phyloP scores from a whole-genome alignment of 2,329 filamentous ascomycete genomes.

The Epicoccum sorghinum region DNA sequence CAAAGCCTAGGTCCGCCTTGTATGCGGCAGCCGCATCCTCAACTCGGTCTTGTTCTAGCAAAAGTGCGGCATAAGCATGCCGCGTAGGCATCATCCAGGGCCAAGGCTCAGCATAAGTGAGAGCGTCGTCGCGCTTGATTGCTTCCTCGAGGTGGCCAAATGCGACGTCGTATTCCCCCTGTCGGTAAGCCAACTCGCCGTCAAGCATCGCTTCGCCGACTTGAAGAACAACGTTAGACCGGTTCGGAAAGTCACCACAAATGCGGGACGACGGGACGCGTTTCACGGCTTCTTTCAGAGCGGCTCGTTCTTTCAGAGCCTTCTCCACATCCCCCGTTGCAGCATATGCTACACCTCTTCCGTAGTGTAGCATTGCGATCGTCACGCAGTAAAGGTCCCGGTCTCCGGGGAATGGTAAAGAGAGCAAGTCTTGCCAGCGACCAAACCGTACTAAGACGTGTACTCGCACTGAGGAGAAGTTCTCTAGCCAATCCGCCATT shows the following conservation, averaged over 20 bases:
- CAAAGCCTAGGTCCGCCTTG: constrained; percentile 50
- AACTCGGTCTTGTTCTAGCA: constrained; percentile 67
- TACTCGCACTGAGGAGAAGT: constrained; percentile 69
- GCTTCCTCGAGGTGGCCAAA: constrained; percentile 65
- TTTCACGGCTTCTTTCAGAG: constrained; percentile 60
- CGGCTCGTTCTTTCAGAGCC: constrained; percentile 58
- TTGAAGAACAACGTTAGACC: constrained; percentile 65
- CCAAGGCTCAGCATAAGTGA: constrained; percentile 78
- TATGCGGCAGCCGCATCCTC: constrained; percentile 49
- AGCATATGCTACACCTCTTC: constrained; percentile 69
- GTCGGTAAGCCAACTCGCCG: constrained; percentile 75
- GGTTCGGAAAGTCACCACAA: constrained; percentile 69
- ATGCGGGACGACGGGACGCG: constrained; percentile 65
- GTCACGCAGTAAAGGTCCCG: constrained; percentile 69
- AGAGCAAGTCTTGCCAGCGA: constrained; percentile 69
- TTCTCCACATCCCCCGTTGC: constrained; percentile 61
- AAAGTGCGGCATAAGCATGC: constrained; percentile 72
- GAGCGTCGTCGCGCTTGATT: constrained; percentile 64
- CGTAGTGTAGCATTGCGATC: constrained; percentile 72
- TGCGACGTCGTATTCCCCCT: constrained; percentile 62
- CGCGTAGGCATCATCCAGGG: constrained; percentile 79
- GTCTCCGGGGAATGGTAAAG: constrained; percentile 63
- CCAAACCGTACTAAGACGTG: constrained; percentile 78
- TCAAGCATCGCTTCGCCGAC: constrained; percentile 69
- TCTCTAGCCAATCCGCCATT: constrained; percentile 81